Evolutionary conservation across 2,329 filamentous ascomycete genomes (phyloP), one percentile per base, ranked within the genome.

Genomic region (Aspergillus novoparasiticus): DNA sequence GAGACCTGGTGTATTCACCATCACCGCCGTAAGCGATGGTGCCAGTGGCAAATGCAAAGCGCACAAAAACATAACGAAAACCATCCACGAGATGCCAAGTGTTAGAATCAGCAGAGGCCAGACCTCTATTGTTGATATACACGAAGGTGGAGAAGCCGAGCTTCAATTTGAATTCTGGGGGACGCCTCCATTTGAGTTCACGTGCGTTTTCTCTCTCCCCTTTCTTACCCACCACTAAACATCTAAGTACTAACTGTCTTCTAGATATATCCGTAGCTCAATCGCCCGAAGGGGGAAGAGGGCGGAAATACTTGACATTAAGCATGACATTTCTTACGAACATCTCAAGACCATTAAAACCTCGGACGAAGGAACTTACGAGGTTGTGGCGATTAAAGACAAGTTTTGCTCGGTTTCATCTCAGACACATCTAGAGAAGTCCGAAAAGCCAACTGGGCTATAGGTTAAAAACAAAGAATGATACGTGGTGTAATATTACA

Each of bases 381-480:
- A 99, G 81, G 94, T 99, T 21, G 92, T 98, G 34, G 90, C 92
- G 12, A 97, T 99, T 79, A 96, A 96, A 83, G 95, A 99, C 79
- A 88, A 88, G 73, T 96, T 87, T 81, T 99, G 95, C 76, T 89
- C 92, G 30, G 97, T 96, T 78, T 92, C 92, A 53, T 94, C 89
- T 64, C 86, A 89, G 73, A 85, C 87, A 67, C 79, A 84, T 45
- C 79, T 84, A 60, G 82, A 82, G 58, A 85, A 82, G 67, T 71
- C 72, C 41, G 76, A 79, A 63, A 73, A 72, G 59, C 63, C 82
- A 80, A 67, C 32, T 23, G 21, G 12, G 36, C 81, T 48, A 50
- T 64, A 28, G 57, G 63, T 23, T 66, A 60, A 26, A 72, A 64
- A 68, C 60, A 36, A 53, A 26, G 48, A 48, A 11, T 34, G 48